These are phyloP conservation scores for Penstemon davidsonii DNA, from an alignment of 257 asterid species.

Conservation along the genomic window DNA sequence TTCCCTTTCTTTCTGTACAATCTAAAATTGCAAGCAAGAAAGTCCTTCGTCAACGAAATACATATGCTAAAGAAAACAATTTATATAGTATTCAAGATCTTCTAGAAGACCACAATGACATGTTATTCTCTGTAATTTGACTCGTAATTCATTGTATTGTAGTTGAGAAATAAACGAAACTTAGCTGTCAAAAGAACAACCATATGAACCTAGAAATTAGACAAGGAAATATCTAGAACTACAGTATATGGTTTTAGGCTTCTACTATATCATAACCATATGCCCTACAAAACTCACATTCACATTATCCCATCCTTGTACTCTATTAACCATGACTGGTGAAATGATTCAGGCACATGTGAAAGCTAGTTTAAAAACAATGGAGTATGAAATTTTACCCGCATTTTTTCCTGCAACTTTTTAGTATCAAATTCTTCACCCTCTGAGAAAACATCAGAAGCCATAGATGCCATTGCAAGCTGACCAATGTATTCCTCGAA, in stretches of 20 bases:
- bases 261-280: slow-evolving; percentile 7
- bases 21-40: slow-evolving; percentile 43
- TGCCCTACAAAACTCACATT: slow-evolving; percentile 17
- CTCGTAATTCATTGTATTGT: not conserved
- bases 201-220: not conserved
- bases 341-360: slow-evolving; percentile 16
- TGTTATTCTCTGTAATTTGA: not conserved
- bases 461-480: slow-evolving; percentile 99
- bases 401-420: slow-evolving; percentile 91
- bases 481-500: slow-evolving; percentile 99
- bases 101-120: not conserved
- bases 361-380: slow-evolving; percentile 17
- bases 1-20: slow-evolving; percentile 90
- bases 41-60: slow-evolving; percentile 4
- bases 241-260: not conserved
- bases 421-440: slow-evolving; percentile 84
- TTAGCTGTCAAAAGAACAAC: not conserved
- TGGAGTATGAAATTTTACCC: slow-evolving; percentile 50
- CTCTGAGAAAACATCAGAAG: slow-evolving; percentile 82
- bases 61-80: slow-evolving; percentile 3
- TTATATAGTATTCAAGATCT: slow-evolving; percentile 17
- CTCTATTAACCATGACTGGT: slow-evolving; percentile 5
- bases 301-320: slow-evolving; percentile 12
- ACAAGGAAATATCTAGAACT: not conserved
- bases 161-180: too few species aligned